Conservation (phyloP, 1,139 yeast genomes). For the Kluyveromyces sp. region DNA sequence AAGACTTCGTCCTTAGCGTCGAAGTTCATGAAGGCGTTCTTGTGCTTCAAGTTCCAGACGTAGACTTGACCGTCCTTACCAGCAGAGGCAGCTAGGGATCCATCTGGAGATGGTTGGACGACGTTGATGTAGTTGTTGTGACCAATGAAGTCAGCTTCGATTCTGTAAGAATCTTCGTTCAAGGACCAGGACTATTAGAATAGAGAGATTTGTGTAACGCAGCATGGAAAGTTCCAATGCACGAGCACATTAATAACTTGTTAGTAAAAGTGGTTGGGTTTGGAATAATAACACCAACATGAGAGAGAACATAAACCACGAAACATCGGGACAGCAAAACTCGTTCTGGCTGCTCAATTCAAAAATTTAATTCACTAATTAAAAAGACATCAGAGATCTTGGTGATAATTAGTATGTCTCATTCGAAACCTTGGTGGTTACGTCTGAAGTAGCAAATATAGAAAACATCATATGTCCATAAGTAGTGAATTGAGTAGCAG, state of each 20-base stretch:
- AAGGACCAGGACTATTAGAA: conserved; percentile 54
- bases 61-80: conserved; percentile 99
- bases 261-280: conserved; percentile 12
- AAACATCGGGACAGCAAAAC: too few relatives aligned
- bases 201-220: too few relatives aligned
- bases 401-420: conserved; percentile 94
- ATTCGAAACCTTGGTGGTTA: conserved; percentile 55
- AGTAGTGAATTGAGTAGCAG: background rate
- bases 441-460: conserved; percentile 99
- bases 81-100: conserved; percentile 98
- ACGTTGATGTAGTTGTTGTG: conserved; percentile 99
- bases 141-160: conserved; percentile 96
- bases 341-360: background rate
- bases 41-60: conserved; percentile 95
- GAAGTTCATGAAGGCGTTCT: conserved; percentile 88
- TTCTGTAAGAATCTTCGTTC: conserved; percentile 82
- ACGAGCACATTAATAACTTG: conserved; percentile 6
- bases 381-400: conserved; percentile 81
- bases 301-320: too few relatives aligned
- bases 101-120: conserved; percentile 99
- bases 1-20: conserved; percentile 94
- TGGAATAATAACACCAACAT: background rate
- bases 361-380: conserved; percentile 1
- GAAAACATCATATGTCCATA: conserved; percentile 48
- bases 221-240: too few relatives aligned